Evolutionary conservation across 2,329 filamentous ascomycete genomes (phyloP), one percentile per base, ranked within the genome.

Genomic region (Chaetomiaceae sp.): DNA sequence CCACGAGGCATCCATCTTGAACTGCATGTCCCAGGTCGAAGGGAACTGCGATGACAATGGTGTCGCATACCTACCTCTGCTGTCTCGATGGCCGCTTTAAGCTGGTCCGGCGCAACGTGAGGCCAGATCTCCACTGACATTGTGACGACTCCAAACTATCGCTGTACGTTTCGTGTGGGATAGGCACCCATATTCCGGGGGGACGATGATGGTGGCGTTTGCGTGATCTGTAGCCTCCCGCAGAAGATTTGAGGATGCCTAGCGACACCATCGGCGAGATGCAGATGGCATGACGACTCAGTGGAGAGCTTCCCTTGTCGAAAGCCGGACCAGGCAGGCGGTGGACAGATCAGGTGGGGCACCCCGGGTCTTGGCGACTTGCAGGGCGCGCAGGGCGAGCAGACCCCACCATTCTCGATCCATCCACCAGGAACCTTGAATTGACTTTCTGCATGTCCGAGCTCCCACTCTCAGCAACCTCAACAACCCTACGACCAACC

Each of bases 111-210:
- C 47, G 75, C 66, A 50, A 81, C 65, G 59, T 70, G 70, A 65
- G 79, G 79, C 78, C 78, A 82, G 69, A 82, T 74, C 58, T 74
- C 76, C 58, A 82, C 66, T 55, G 79, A 79, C 79, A 82, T 82
- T 57, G 54, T 59, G 55, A 44, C 45, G 44, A 41, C 46, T 54
- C 20, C 21, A 21, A 27, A 45, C 42, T 51, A 43, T 42, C 38
- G 49, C 50, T 48, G 45, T 48, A 34, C 41, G 17, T 38, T 50
- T 3, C 17, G 35, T 13, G 31, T 41, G 13, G 10, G 37, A 44
- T 50, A 65, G 61, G 63, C 63, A 63, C 50, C 61, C 63, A 63
- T 63, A 50, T 51, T 59, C 44, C 41, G 30, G 17, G 5, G 12
- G n/a, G n/a, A n/a, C 27, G 25, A 14, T 13, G 33, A 8, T 6